Evolutionary conservation across 2,329 filamentous ascomycete species (phyloP).

Genomic region (Diaporthe aspalathi): DNA sequence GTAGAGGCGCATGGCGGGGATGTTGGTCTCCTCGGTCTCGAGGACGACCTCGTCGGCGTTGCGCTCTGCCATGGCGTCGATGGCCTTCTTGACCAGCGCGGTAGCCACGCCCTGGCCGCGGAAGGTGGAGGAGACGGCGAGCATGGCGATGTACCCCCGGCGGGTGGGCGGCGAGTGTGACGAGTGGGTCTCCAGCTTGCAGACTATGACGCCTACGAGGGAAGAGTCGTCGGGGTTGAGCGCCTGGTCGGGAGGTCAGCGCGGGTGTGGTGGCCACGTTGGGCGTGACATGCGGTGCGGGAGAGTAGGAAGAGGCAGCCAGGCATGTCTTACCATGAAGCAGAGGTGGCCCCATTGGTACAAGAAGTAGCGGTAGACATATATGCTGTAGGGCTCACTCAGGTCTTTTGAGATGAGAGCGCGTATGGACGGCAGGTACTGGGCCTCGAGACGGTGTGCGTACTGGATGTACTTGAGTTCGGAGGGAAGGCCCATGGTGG

Average conservation of each 20-base stretch:
- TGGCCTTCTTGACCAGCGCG: constrained; percentile 86
- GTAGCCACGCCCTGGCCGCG: constrained; percentile 90
- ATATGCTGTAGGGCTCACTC: constrained; percentile 98
- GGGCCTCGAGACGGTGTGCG: constrained; percentile 67
- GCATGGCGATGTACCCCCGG: constrained; percentile 97
- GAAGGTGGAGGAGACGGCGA: constrained; percentile 85
- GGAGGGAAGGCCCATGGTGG: constrained; percentile 49
- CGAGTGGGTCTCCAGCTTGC: constrained; percentile 91
- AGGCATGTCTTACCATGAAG: constrained; percentile 77
- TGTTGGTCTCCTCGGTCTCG: constrained; percentile 95
- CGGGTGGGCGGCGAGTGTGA: constrained; percentile 79
- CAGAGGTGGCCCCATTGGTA: constrained; percentile 99
- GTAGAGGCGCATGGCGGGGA: constrained; percentile 90
- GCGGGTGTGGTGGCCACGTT: background rate
- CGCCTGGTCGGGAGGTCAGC: constrained; percentile 56
- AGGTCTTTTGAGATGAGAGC: constrained; percentile 95
- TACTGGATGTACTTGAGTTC: constrained; percentile 72
- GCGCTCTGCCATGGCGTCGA: constrained; percentile 87
- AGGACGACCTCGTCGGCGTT: constrained; percentile 94
- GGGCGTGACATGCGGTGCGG: background rate
- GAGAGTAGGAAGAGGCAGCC: constrained; percentile 1
- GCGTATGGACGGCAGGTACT: constrained; percentile 86
- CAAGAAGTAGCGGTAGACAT: constrained; percentile 97
- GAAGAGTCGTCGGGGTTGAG: constrained; percentile 68
- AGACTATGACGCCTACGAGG: constrained; percentile 91